A percentile compares a stretch with the other conserved stretches of the same genome.
Conservation (phyloP, 495 filamentous ascomycete species). For the Aspergillus coremiiformis region DNA sequence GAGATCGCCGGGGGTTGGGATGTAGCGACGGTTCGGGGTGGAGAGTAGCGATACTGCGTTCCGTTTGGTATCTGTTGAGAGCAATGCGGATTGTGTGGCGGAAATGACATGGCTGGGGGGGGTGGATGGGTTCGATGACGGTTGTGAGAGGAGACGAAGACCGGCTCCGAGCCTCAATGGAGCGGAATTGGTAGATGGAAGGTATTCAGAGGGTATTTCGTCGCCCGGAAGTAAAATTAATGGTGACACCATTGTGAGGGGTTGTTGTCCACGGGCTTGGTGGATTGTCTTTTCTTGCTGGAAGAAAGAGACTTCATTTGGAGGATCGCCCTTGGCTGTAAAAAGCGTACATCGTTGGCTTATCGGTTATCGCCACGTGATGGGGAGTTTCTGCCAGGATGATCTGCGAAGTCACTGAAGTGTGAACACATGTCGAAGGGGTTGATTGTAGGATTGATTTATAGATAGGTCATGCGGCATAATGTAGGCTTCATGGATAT, state of each 20-base stretch:
- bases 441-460: too few relatives aligned
- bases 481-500: too few relatives aligned
- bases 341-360: conserved; percentile 10
- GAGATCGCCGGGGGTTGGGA: conserved; percentile 67
- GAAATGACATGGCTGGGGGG: conserved; percentile 44
- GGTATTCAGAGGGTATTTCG: conserved; percentile 47
- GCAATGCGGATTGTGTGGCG: conserved; percentile 69
- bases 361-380: conserved; percentile 24
- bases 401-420: too few relatives aligned
- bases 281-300: background rate
- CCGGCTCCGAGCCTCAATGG: conserved; percentile 82
- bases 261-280: background rate
- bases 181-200: conserved; percentile 55
- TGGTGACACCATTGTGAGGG: conserved; percentile 36
- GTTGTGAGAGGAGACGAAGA: conserved; percentile 45
- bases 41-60: conserved; percentile 44
- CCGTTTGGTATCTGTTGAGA: conserved; percentile 68
- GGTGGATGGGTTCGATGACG: conserved; percentile 10
- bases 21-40: conserved; percentile 55
- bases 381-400: background rate
- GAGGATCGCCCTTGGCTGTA: background rate
- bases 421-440: too few relatives aligned
- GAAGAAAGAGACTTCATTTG: background rate
- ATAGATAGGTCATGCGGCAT: too few relatives aligned
- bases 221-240: conserved; percentile 73